phyloP scores from a whole-genome alignment of 202 grass and related monocot genomes.

The Cymbopogon flexuosus region DNA sequence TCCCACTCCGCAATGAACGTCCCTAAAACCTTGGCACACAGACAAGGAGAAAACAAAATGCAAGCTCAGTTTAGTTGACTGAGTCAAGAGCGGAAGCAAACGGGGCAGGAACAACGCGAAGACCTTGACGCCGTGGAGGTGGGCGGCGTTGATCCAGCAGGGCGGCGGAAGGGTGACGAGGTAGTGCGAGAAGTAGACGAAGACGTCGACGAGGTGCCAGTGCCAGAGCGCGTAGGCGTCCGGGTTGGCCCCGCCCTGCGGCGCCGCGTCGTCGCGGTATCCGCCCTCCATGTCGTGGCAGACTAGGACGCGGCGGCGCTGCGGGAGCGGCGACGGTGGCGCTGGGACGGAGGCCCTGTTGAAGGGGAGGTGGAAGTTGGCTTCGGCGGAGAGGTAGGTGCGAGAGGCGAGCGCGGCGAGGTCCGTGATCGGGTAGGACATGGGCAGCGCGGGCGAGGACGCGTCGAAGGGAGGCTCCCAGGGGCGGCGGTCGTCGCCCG shows the following conservation, averaged over 20 bases:
- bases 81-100: conserved; percentile 2
- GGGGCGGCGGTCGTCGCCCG: conserved; percentile 24
- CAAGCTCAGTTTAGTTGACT: not conserved
- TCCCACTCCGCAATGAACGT: conserved; percentile 85
- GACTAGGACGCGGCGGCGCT: conserved; percentile 58
- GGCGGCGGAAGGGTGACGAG: conserved; percentile 84
- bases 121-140: conserved; percentile 93
- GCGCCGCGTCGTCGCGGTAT: conserved; percentile 63
- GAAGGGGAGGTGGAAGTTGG: conserved; percentile 80
- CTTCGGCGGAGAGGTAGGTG: conserved; percentile 54
- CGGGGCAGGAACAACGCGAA: not conserved
- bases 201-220: conserved; percentile 87
- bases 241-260: conserved; percentile 58
- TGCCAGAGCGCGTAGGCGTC: conserved; percentile 88
- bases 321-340: conserved; percentile 30
- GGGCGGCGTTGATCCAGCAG: conserved; percentile 79
- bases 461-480: conserved; percentile 78
- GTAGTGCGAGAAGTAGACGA: conserved; percentile 96
- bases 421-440: conserved; percentile 81
- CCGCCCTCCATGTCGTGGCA: conserved; percentile 92
- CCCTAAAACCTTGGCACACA: conserved; percentile 61
- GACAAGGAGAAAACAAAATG: not conserved
- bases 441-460: conserved; percentile 52
- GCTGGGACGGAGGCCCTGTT: conserved; percentile 49
- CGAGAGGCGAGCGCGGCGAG: conserved; percentile 60